Evolutionary conservation across 1,284 basidiomycete species (phyloP), one percentile per base, ranked within the genome.

Genomic region (Fomitopsis schrenkii): DNA sequence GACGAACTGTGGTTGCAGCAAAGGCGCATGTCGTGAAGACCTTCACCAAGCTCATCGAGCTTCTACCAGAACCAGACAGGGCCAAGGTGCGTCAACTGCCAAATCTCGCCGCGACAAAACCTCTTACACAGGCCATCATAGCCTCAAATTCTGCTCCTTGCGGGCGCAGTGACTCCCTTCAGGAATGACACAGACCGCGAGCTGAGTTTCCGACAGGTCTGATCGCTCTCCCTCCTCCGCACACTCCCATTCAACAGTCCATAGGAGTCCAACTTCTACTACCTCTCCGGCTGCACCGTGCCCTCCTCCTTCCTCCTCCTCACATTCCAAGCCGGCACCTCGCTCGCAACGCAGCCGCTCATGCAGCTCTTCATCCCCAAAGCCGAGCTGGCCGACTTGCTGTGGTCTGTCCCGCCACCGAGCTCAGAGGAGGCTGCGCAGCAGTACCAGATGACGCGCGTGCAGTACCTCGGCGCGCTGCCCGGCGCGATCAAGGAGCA

Each of bases 181-280:
- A 80, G 94, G 61, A 87, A 95, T 72, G 94, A 97, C 71, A 96
- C 94, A 3, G 95, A 97, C 72, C 84, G 94, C 57, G 94, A 95
- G 75, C 77, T 94, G 54, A 74, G 81, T 1, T 95, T 94, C 73
- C 86, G 87, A 66, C 78, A 80, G 79, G 77, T 75, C 17, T 36
- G 35, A 41, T 28, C 22, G 15, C 35, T 48, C 17, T 15, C 35
- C 28, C 17, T 41, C 42, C 33, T 28, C 33, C 10, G 8, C 57
- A 35, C 17, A 22, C 42, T 30, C n/a, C n/a, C 33, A 48, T 38
- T 58, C 35, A 45, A 58, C 17, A 12, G 9, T 26, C 26, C 17
- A n/a, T 53, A 87, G 77, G 93, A 95, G 76, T 90, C 89, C 67
- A 96, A 96, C 76, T 97, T 96, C 74, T 90, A 84, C 76, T 96